A percentile compares a stretch with the other conserved stretches of the same genome.
Conservation (phyloP, 805 yeast genomes). For the Candida maris region DNA sequence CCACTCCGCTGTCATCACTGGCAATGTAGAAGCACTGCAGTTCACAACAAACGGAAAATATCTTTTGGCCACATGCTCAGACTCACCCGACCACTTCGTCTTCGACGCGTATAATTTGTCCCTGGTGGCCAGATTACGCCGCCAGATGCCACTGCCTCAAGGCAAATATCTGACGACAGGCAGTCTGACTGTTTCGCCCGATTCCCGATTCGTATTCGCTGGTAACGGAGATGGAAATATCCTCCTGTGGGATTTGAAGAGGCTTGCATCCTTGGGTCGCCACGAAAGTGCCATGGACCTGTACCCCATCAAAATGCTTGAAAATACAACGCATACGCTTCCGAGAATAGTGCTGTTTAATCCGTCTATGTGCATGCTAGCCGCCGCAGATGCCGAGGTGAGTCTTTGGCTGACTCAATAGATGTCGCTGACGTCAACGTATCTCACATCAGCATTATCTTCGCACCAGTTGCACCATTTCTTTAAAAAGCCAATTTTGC, state of each 20-base stretch:
- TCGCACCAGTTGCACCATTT: constrained; percentile 72
- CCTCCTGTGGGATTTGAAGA: constrained; percentile 47
- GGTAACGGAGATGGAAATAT: constrained; percentile 56
- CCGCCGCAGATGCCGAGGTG: constrained; percentile 59
- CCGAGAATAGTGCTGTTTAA: constrained; percentile 55
- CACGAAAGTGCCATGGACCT: constrained; percentile 5
- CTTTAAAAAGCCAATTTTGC: constrained; percentile 46
- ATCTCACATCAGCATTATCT: constrained; percentile 60
- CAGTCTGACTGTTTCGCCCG: constrained; percentile 59
- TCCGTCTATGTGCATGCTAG: constrained; percentile 57
- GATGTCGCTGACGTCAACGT: constrained; percentile 51
- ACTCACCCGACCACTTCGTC: constrained; percentile 21
- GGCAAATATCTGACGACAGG: constrained; percentile 47
- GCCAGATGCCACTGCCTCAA: constrained; percentile 39
- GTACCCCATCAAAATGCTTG: constrained; percentile 19
- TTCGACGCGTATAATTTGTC: constrained; percentile 13
- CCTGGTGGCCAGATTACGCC: constrained; percentile 36
- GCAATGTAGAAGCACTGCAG: constrained; percentile 27
- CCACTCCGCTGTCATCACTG: constrained; percentile 25
- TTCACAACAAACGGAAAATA: constrained; percentile 44
- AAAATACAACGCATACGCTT: constrained; percentile 23
- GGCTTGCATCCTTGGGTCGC: constrained; percentile 2
- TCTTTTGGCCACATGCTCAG: constrained; percentile 33
- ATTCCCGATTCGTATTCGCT: constrained; percentile 57
- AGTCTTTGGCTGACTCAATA: constrained; percentile 39